phyloP scores from a whole-genome alignment of 2,329 filamentous ascomycete species.

The Berkeleyomyces rouxiae region DNA sequence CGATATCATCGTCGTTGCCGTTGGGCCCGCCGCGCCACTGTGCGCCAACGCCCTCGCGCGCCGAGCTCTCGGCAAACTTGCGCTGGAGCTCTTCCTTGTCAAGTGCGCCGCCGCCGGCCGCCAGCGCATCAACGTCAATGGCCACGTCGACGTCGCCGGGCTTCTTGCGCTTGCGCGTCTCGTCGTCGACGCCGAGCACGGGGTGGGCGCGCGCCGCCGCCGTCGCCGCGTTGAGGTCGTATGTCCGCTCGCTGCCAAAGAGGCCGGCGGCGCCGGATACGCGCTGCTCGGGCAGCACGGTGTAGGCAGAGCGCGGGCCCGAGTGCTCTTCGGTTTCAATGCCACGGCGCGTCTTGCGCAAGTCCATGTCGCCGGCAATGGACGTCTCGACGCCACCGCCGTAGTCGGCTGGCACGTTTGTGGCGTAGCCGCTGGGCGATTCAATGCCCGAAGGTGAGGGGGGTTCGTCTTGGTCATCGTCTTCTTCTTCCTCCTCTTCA shows the following conservation, averaged over 20 bases:
- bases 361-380: slow-evolving; percentile 72
- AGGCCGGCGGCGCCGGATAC: slow-evolving; percentile 48
- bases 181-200: slow-evolving; percentile 65
- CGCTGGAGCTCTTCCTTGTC: slow-evolving; percentile 69
- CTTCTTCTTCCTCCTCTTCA: slow-evolving; percentile 52
- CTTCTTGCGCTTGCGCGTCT: slow-evolving; percentile 77
- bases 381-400: slow-evolving; percentile 51
- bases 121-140: slow-evolving; percentile 69
- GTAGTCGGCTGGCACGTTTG: slow-evolving; percentile 66
- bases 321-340: slow-evolving; percentile 73
- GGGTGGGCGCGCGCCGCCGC: slow-evolving; percentile 37
- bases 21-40: slow-evolving; percentile 31
- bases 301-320: slow-evolving; percentile 65
- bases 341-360: slow-evolving; percentile 67
- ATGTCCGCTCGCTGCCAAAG: slow-evolving; percentile 87
- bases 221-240: slow-evolving; percentile 52
- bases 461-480: slow-evolving; percentile 30
- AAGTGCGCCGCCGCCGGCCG: slow-evolving; percentile 55
- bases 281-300: slow-evolving; percentile 58
- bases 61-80: slow-evolving; percentile 59
- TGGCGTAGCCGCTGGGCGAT: slow-evolving; percentile 66
- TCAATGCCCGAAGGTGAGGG: slow-evolving; percentile 57
- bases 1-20: slow-evolving; percentile 70
- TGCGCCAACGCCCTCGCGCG: slow-evolving; percentile 48
- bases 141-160: slow-evolving; percentile 88